Conservation (phyloP, 2,329 filamentous ascomycete genomes). For the Colletotrichum musicola region DNA sequence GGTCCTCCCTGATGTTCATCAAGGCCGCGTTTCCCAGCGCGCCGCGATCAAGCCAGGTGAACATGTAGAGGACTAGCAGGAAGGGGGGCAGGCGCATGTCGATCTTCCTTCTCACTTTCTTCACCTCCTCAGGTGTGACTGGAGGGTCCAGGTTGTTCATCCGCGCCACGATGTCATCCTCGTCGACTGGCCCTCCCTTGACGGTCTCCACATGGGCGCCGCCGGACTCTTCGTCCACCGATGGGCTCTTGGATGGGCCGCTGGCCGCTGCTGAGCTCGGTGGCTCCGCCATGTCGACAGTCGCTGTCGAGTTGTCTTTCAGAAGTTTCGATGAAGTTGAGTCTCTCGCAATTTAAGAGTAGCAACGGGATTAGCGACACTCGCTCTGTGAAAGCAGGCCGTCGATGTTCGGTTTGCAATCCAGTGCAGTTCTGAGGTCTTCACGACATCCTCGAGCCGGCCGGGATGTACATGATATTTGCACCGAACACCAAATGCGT, state of each 20-base stretch:
- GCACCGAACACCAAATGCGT: not conserved
- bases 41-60: conserved; percentile 37
- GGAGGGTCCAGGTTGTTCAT: conserved; percentile 39
- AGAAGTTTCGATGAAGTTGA: no score
- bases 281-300: conserved; percentile 1
- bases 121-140: conserved; percentile 32
- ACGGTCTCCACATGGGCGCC: not conserved
- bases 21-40: conserved; percentile 42
- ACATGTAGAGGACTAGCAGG: conserved; percentile 35
- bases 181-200: not conserved
- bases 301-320: no score
- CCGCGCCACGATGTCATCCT: conserved; percentile 33
- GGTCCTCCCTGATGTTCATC: conserved; percentile 41
- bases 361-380: no score
- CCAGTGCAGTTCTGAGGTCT: no score
- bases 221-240: conserved; percentile 6
- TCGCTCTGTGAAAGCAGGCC: no score
- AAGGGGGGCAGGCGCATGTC: conserved; percentile 37
- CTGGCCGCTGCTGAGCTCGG: not conserved
- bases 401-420: no score
- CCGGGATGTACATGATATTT: no score
- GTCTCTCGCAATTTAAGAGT: no score
- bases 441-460: no score
- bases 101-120: conserved; percentile 40
- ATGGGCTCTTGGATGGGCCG: not conserved